Percentiles rank a stretch among this genome's conserved stretches.
Evolutionary conservation across 768 basidiomycete species (phyloP).

Genomic region (Sarcodon aspratus): DNA sequence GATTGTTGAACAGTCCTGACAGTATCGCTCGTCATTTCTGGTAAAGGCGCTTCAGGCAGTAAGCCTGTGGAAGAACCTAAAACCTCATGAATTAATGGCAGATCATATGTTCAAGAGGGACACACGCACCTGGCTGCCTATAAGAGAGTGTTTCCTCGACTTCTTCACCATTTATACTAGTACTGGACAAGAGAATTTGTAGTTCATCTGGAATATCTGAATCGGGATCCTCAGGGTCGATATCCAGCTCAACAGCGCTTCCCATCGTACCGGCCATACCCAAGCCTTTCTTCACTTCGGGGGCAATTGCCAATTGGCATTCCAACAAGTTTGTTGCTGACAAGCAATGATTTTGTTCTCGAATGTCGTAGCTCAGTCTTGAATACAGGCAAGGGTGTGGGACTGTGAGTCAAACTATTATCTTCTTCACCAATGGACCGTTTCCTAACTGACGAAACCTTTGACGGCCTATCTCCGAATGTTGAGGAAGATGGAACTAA

Average conservation of each 20-base stretch:
- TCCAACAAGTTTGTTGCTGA: slow-evolving; percentile 4
- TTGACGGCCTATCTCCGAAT: slow-evolving; percentile 24
- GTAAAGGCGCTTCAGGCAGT: too few species aligned
- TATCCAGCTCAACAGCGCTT: slow-evolving; percentile 31
- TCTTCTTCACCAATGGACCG: too few species aligned
- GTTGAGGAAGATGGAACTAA: slow-evolving; percentile 32
- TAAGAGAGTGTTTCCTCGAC: slow-evolving; percentile 17
- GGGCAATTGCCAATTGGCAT: slow-evolving; percentile 33
- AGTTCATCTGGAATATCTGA: slow-evolving; percentile 79
- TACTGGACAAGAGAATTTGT: slow-evolving; percentile 42
- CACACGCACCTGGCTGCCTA: too few species aligned
- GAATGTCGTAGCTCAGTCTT: slow-evolving; percentile 4
- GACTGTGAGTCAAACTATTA: too few species aligned
- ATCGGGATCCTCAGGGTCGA: slow-evolving; percentile 52
- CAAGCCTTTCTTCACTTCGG: slow-evolving; percentile 41
- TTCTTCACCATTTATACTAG: too few species aligned
- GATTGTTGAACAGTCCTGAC: too few species aligned
- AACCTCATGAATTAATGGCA: too few species aligned
- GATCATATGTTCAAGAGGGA: too few species aligned
- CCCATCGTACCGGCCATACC: slow-evolving; percentile 64
- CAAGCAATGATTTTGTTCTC: slow-evolving; percentile 7
- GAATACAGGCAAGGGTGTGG: too few species aligned
- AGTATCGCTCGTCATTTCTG: too few species aligned
- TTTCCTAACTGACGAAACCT: too few species aligned
- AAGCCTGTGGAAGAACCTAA: too few species aligned